Percentiles rank a stretch among this genome's conserved stretches.
phyloP scores from a whole-genome alignment of 2,329 filamentous ascomycete species.

The Neonectria coccinea region DNA sequence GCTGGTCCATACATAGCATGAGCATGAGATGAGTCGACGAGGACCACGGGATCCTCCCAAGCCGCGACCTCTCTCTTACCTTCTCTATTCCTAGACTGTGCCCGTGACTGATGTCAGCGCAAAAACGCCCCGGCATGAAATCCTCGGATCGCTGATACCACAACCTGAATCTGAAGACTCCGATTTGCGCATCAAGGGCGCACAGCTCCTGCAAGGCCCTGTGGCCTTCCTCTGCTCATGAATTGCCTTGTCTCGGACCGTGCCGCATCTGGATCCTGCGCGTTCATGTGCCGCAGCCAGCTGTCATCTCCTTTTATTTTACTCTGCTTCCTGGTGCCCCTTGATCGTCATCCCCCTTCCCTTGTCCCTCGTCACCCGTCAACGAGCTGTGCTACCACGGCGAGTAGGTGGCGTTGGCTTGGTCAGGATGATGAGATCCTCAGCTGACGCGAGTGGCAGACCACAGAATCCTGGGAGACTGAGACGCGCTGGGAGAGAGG shows the following conservation, averaged over 20 bases:
- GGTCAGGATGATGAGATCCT: conserved; percentile 20
- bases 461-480: not conserved
- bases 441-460: conserved; percentile 34
- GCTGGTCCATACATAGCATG: not conserved
- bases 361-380: conserved; percentile 26
- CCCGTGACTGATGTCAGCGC: conserved; percentile 1
- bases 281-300: conserved; percentile 35
- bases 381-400: conserved; percentile 34
- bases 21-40: not conserved
- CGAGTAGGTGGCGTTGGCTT: conserved; percentile 29
- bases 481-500: conserved; percentile 9
- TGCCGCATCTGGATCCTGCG: conserved; percentile 43
- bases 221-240: conserved; percentile 27
- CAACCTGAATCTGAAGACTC: conserved; percentile 14
- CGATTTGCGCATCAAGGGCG: conserved; percentile 11
- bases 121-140: conserved; percentile 10
- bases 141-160: conserved; percentile 13
- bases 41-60: not conserved
- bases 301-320: conserved; percentile 41
- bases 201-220: conserved; percentile 20
- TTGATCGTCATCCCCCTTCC: conserved; percentile 9
- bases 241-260: conserved; percentile 40
- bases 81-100: not conserved
- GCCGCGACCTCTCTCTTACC: no score
- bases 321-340: conserved; percentile 17